A percentile compares a stretch with the other conserved stretches of the same genome.
Conservation (phyloP, 257 asterid species). For the Solanum peruvianum region DNA sequence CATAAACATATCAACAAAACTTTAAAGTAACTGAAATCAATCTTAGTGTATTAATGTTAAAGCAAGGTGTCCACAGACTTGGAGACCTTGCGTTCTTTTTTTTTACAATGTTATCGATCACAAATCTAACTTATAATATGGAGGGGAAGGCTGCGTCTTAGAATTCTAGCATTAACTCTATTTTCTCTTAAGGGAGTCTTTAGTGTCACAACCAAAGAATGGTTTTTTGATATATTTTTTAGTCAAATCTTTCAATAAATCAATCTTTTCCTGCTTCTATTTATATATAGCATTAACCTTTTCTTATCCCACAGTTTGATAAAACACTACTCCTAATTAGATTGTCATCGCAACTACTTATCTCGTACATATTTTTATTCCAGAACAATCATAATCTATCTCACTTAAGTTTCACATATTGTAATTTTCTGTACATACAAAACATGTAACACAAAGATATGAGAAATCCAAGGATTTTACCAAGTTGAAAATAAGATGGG, state of each 20-base stretch:
- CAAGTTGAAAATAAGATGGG: constrained; percentile 1
- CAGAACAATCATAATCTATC: constrained; percentile 36
- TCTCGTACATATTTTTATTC: constrained; percentile 44
- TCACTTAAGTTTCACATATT: constrained; percentile 46
- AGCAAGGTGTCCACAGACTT: constrained; percentile 19
- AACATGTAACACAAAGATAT: neutral
- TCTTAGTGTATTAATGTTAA: no score
- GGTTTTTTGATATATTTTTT: constrained; percentile 16
- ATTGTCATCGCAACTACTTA: constrained; percentile 31
- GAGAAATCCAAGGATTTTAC: neutral
- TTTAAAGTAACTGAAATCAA: no score
- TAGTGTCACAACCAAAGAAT: constrained; percentile 26
- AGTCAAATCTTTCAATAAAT: constrained; percentile 24
- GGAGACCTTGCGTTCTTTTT: constrained; percentile 52
- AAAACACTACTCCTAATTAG: constrained; percentile 28
- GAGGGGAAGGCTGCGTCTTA: constrained; percentile 17
- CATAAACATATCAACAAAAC: no score
- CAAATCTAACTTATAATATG: constrained; percentile 21
- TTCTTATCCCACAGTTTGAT: neutral
- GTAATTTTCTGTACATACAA: constrained; percentile 26
- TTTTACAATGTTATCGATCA: constrained; percentile 28
- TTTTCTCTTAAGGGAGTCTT: constrained; percentile 40
- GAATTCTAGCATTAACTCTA: constrained; percentile 21
- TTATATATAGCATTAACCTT: no score
- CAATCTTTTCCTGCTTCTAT: no score